phyloP scores from a whole-genome alignment of 1,284 basidiomycete species.

The Ceratobasidium theobromae region DNA sequence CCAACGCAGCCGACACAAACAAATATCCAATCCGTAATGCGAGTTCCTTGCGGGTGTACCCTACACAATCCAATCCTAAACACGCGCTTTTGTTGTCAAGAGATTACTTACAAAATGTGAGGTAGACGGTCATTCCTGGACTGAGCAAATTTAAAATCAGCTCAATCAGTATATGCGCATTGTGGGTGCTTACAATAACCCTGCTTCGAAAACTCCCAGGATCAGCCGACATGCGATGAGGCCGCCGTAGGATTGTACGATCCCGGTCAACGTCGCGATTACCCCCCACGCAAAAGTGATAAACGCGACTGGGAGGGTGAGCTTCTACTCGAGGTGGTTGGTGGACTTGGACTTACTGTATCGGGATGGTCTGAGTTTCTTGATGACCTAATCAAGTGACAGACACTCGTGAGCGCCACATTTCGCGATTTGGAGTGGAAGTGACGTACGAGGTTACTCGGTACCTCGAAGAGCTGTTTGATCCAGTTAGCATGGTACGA shows the following conservation, averaged over 20 bases:
- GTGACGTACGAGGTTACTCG: constrained; percentile 31
- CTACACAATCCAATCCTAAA: neutral
- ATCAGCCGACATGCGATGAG: constrained; percentile 34
- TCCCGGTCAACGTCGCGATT: constrained; percentile 33
- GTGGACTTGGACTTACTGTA: constrained; percentile 15
- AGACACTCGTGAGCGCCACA: neutral
- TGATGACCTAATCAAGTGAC: constrained; percentile 20
- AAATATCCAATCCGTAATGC: constrained; percentile 35
- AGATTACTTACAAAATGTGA: constrained; percentile 33
- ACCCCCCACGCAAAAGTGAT: constrained; percentile 34
- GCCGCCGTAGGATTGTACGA: constrained; percentile 32
- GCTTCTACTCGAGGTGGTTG: neutral
- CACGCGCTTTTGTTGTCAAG: too few species aligned
- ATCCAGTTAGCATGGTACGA: neutral
- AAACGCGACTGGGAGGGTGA: constrained; percentile 7
- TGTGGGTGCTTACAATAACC: constrained; percentile 31
- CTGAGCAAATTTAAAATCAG: constrained; percentile 5
- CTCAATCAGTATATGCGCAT: neutral
- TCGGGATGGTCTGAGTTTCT: constrained; percentile 34
- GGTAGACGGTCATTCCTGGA: constrained; percentile 34
- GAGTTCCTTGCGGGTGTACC: constrained; percentile 29
- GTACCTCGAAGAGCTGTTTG: constrained; percentile 32
- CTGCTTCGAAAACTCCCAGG: constrained; percentile 35
- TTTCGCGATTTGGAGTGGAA: neutral
- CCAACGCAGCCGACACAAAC: constrained; percentile 34